Base-by-base conservation (phyloP, 805 yeast genomes). In the Barnettozyma pratensis region DNA sequence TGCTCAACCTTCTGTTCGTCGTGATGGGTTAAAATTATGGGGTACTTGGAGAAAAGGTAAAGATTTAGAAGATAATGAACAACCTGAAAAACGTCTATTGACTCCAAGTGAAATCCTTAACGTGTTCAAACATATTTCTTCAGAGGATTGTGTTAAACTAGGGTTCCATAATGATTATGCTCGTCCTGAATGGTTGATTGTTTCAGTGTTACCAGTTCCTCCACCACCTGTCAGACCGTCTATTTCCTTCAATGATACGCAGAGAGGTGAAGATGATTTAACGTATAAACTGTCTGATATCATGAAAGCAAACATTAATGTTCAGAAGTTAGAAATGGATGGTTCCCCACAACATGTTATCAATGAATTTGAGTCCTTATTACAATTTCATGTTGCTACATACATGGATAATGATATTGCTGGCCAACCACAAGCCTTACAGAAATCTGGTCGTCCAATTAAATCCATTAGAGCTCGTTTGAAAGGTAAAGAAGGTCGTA, bases 171-270 rank as follows among this genome's bases (percentile, higher is more conserved):
- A 90, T 65, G 97, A 94, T 64, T 94, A 88, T 62, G 94, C 99
- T 2, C 84, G 99, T 60, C 99, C 99, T 3, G 99, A 94, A 71
- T 94, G 99, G 99, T 81, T 94, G 83, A 77, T 94, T 52, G 80
- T 94, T 57, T 90, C 98, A 2, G 98, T 94, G n/a, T 75, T 94
- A 61, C 99, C 99, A 1, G 99, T 94, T 19, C 99, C 99, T 40
- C 99, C 99, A 45, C 99, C 99, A 53, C 98, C 97, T 35, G 99
- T 94, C 34, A 85, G 99, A 68, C 99, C 99, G 9, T 87, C 96
- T 27, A 94, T 94, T 72, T 97, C 99, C 2, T 91, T 94, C 62
- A 94, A 94, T 58, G 99, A 94, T 65, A 88, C 97, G 9, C 97
- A 96, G 53, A 83, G 99, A 72, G 97, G 98, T 59, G 99, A 94